These are phyloP conservation scores for Tephrocybe rancida DNA, from an alignment of 768 basidiomycete genomes.

Conservation along the genomic window DNA sequence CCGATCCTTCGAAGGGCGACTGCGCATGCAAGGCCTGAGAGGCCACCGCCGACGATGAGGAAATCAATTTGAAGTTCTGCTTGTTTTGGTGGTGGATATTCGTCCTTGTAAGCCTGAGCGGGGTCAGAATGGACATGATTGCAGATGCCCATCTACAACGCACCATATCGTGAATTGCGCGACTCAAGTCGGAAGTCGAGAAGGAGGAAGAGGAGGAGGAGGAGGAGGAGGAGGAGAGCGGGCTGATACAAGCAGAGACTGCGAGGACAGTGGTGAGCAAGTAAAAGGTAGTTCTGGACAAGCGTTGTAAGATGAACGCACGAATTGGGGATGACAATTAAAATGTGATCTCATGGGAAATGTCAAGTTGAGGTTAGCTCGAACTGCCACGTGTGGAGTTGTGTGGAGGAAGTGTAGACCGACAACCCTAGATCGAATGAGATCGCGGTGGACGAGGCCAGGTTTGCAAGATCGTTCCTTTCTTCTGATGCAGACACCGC, in stretches of 20 bases:
- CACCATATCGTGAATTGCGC: not conserved
- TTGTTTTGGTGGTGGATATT: slow-evolving; percentile 16
- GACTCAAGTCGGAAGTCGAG: not conserved
- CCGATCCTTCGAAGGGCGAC: slow-evolving; percentile 54
- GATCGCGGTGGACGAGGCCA: slow-evolving; percentile 8
- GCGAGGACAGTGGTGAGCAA: not conserved
- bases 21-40: slow-evolving; percentile 58
- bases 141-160: not conserved
- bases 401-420: not conserved
- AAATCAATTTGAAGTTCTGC: slow-evolving; percentile 31
- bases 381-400: slow-evolving; percentile 5
- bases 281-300: not conserved
- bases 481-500: slow-evolving; percentile 12
- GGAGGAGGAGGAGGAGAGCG: not conserved
- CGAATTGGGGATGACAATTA: slow-evolving; percentile 1
- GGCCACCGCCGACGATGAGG: slow-evolving; percentile 42
- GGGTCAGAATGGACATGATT: not conserved
- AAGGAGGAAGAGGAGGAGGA: not conserved
- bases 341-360: slow-evolving; percentile 4
- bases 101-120: not conserved
- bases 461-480: slow-evolving; percentile 12
- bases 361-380: slow-evolving; percentile 2
- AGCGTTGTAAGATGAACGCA: not conserved
- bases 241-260: not conserved
- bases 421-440: slow-evolving; percentile 12